phyloP scores from a whole-genome alignment of 2,329 filamentous ascomycete genomes.

The Fusarium humuli region DNA sequence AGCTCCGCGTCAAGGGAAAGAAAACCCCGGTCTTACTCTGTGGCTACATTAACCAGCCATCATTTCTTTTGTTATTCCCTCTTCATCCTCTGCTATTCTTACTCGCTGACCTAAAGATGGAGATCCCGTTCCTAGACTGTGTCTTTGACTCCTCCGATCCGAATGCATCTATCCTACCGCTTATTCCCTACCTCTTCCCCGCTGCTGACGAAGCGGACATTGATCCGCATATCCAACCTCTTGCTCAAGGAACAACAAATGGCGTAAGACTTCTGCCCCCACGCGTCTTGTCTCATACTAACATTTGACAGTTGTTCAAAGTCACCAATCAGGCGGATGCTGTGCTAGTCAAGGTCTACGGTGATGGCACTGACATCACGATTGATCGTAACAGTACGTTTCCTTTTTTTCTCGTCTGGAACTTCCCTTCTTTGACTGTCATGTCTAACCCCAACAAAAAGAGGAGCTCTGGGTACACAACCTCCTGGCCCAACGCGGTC shows the following conservation, averaged over 20 bases:
- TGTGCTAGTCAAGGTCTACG: conserved; percentile 40
- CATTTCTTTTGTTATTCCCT: neutral
- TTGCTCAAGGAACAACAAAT: conserved; percentile 40
- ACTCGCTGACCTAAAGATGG: conserved; percentile 14
- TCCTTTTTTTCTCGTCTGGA: neutral
- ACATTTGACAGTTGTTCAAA: conserved; percentile 35
- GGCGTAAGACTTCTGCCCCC: conserved; percentile 17
- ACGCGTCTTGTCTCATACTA: neutral
- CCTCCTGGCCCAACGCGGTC: conserved; percentile 29
- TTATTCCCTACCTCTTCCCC: conserved; percentile 29
- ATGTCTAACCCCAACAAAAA: conserved; percentile 28
- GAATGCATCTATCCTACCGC: conserved; percentile 17
- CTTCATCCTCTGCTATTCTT: neutral
- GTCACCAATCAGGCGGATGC: conserved; percentile 8
- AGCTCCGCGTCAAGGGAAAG: neutral
- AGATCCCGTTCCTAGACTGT: conserved; percentile 27
- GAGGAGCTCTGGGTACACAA: conserved; percentile 40
- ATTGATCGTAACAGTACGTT: conserved; percentile 40
- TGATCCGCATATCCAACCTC: conserved; percentile 10
- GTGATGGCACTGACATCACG: conserved; percentile 39
- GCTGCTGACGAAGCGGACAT: neutral
- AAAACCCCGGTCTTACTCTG: neutral
- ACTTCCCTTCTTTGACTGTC: conserved; percentile 1
- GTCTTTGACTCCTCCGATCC: conserved; percentile 30
- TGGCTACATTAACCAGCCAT: neutral